phyloP scores from a whole-genome alignment of 2,329 filamentous ascomycete genomes.

The Aphanocladium album region DNA sequence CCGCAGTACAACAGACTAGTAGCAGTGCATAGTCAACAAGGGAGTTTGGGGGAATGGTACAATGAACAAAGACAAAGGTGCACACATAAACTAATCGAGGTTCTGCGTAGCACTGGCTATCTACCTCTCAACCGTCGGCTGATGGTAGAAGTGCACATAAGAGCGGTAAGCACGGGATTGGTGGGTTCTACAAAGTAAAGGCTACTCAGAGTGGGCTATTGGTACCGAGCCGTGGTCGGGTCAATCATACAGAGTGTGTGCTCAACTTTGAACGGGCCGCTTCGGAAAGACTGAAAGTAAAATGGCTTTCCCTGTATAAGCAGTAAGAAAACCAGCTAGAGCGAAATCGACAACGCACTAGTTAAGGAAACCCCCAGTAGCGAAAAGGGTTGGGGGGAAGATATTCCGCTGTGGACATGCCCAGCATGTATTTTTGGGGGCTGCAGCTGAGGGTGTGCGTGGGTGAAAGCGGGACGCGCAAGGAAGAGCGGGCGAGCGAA shows the following conservation, averaged over 20 bases:
- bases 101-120: background rate
- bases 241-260: conserved; percentile 2
- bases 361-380: no score
- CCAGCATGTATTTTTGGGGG: conserved; percentile 4
- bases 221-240: background rate
- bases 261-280: background rate
- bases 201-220: background rate
- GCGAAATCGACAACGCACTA: background rate
- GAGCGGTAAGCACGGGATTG: conserved; percentile 3
- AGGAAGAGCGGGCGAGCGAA: background rate
- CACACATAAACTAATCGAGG: background rate
- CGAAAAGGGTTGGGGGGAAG: background rate
- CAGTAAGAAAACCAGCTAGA: background rate
- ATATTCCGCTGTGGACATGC: background rate
- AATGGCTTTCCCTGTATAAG: background rate
- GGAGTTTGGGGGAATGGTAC: background rate
- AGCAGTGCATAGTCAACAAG: background rate
- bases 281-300: background rate
- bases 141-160: background rate
- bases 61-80: background rate
- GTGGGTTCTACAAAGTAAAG: background rate
- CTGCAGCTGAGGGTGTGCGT: background rate
- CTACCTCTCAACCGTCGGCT: background rate
- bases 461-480: background rate
- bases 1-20: background rate